phyloP scores from a whole-genome alignment of 169 alveolate species.

The Plasmodium vinckei region DNA sequence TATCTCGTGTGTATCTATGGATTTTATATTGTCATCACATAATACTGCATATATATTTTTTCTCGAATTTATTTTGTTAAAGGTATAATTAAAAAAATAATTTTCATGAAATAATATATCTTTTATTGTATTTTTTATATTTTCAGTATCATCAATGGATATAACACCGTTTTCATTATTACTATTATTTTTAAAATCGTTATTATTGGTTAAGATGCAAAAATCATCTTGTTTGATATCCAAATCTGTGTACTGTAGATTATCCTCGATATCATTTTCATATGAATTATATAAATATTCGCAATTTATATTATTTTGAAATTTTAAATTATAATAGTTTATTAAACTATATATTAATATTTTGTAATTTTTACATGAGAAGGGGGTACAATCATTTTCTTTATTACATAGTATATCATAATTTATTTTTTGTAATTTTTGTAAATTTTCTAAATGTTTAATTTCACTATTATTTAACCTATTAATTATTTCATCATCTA shows the following conservation, averaged over 20 bases:
- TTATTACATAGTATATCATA: slow-evolving; percentile 24
- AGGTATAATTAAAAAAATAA: slow-evolving; percentile 66
- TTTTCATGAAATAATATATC: slow-evolving; percentile 63
- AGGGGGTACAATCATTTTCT: not conserved
- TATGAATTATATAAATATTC: not conserved
- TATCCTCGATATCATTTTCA: not conserved
- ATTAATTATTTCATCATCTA: slow-evolving; percentile 17
- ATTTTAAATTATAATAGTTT: slow-evolving; percentile 24
- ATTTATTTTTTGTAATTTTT: slow-evolving; percentile 52
- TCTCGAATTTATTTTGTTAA: slow-evolving; percentile 36
- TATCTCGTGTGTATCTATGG: too few relatives aligned
- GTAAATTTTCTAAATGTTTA: slow-evolving; percentile 36
- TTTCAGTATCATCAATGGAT: not conserved
- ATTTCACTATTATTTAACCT: slow-evolving; percentile 52
- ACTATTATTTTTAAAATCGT: not conserved
- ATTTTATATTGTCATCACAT: slow-evolving; percentile 11
- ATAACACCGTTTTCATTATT: slow-evolving; percentile 6
- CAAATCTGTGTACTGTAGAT: slow-evolving; percentile 9
- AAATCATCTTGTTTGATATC: slow-evolving; percentile 13
- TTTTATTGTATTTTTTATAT: slow-evolving; percentile 24
- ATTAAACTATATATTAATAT: slow-evolving; percentile 32
- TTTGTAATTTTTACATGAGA: slow-evolving; percentile 16
- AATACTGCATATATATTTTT: slow-evolving; percentile 12
- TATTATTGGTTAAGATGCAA: slow-evolving; percentile 37
- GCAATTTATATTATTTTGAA: not conserved